Evolutionary conservation across 2,329 filamentous ascomycete genomes (phyloP).

Genomic region (Coniochaeta sp.): DNA sequence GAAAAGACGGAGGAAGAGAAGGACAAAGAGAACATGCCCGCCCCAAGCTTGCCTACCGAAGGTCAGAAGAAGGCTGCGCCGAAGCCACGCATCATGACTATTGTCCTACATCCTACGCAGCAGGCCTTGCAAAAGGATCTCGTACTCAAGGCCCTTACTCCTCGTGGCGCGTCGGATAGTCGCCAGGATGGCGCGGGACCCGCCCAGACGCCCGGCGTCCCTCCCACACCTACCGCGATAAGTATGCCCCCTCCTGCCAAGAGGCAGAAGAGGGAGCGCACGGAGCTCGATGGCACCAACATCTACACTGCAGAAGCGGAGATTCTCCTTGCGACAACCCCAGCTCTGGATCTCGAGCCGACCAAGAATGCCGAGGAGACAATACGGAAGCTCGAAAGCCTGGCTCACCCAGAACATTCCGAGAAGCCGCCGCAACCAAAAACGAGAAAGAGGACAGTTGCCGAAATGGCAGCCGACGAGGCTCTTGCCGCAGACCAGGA

Average conservation of each 20-base stretch:
- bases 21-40: constrained; percentile 53
- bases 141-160: constrained; percentile 65
- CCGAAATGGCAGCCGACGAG: constrained; percentile 92
- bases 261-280: constrained; percentile 61
- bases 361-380: constrained; percentile 62
- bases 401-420: constrained; percentile 71
- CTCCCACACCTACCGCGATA: constrained; percentile 53
- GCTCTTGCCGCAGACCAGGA: constrained; percentile 84
- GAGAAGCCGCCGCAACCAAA: constrained; percentile 76
- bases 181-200: constrained; percentile 38
- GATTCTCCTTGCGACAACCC: constrained; percentile 64
- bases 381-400: constrained; percentile 61
- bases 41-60: constrained; percentile 39
- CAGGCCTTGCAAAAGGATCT: constrained; percentile 71
- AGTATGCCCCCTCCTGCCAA: constrained; percentile 56
- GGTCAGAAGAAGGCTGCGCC: constrained; percentile 31
- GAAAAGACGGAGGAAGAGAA: constrained; percentile 31
- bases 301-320: constrained; percentile 69
- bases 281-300: constrained; percentile 69
- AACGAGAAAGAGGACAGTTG: constrained; percentile 84
- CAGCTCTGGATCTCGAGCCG: constrained; percentile 70
- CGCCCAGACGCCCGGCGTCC: constrained; percentile 61
- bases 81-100: constrained; percentile 63
- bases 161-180: constrained; percentile 36
- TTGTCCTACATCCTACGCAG: constrained; percentile 78